phyloP scores from a whole-genome alignment of 2,329 filamentous ascomycete genomes.

The Ascochyta viciae-villosae region DNA sequence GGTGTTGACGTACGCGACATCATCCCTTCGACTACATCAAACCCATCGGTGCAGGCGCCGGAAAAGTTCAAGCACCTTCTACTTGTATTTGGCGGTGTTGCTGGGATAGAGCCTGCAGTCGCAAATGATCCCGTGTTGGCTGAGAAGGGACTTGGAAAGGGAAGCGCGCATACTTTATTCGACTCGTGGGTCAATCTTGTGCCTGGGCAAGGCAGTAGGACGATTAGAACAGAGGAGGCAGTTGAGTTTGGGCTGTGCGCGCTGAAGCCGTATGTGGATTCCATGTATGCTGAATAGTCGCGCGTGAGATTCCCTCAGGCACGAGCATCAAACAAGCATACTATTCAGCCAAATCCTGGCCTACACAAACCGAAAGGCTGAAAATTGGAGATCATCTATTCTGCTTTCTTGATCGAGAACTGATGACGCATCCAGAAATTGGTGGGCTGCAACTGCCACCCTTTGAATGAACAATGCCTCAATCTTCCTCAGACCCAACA shows the following conservation, averaged over 20 bases:
- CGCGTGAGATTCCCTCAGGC: too few species aligned
- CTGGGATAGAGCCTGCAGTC: conserved; percentile 78
- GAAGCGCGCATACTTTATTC: conserved; percentile 74
- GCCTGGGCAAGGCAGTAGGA: conserved; percentile 80
- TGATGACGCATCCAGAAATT: too few species aligned
- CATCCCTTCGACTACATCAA: conserved; percentile 24
- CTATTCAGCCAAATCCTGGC: too few species aligned
- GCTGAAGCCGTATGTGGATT: conserved; percentile 58
- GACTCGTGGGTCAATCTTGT: conserved; percentile 85
- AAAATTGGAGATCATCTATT: too few species aligned
- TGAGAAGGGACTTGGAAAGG: conserved; percentile 68
- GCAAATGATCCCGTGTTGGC: conserved; percentile 66
- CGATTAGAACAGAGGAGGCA: conserved; percentile 84
- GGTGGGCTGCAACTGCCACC: too few species aligned
- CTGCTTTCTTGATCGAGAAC: too few species aligned
- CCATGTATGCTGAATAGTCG: conserved; percentile 16
- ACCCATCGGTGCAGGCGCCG: conserved; percentile 32
- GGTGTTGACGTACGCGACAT: conserved; percentile 59
- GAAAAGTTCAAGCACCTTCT: conserved; percentile 72
- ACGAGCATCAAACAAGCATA: too few species aligned
- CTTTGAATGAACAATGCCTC: too few species aligned
- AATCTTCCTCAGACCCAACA: too few species aligned
- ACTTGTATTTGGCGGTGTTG: conserved; percentile 80
- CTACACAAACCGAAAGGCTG: too few species aligned
- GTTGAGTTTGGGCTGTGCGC: conserved; percentile 77